Base-by-base conservation (phyloP, 2,329 filamentous ascomycete genomes). In the Colletotrichum gloeosporioides region DNA sequence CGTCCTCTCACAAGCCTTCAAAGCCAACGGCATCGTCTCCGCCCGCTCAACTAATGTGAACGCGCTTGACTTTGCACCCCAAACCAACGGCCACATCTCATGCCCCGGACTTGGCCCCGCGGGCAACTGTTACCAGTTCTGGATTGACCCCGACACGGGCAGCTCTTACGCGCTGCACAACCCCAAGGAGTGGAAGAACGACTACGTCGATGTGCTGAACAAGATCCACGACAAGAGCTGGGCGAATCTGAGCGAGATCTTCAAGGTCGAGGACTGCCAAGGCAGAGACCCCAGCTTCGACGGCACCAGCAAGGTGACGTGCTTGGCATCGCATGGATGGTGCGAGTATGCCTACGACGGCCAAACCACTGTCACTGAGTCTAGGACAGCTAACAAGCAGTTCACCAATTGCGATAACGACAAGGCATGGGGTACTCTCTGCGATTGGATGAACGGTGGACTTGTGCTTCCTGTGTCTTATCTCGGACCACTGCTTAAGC, bases 121-220 rank as follows among this genome's bases (percentile, higher is more conserved):
- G 22, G 73, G 73, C 4, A 72, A 69, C 53, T 78, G 79, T 66
- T 78, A 79, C 55, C 79, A 80, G 34, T 80, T 75, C 71, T 81
- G 78, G 76, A 64, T 79, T 39, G 79, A 80, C 13, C 72, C 72
- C 12, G 78, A 77, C n/a, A 73, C 55, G 39, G 75, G 72, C 22
- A 79, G 78, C 77, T 79, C 80, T 0, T 81, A 80, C 67, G 78
- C 80, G 6, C 74, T 81, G 3, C 80, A 81, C 61, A 81, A 80
- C 73, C 80, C 79, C 2, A 69, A 73, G 4, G 79, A 81, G 64
- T 78, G 62, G 13, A n/a, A 59, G 36, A 80, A 80, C 70, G 78
- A 77, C 6, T 76, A 80, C n/a, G 74, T 80, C 27, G 78, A 79
- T 22, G 75, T 79, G 9, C 69, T 78, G 0, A 75, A 77, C 18